These are phyloP conservation scores for Claviceps citrina DNA, from an alignment of 2,329 filamentous ascomycete species.

Conservation along the genomic window DNA sequence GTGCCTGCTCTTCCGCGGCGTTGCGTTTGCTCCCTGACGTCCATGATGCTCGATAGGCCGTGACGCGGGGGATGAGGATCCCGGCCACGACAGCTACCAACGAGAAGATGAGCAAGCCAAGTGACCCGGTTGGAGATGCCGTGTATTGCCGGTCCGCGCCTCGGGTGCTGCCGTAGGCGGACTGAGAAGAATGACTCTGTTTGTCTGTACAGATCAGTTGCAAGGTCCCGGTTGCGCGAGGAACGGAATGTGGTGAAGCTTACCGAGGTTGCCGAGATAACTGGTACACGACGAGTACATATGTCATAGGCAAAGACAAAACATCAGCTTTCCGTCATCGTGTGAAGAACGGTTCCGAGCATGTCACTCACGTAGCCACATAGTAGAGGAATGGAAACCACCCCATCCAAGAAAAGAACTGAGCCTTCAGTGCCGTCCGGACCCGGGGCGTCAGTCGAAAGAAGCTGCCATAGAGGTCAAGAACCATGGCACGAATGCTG, in stretches of 20 bases:
- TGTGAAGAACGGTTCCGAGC: not conserved
- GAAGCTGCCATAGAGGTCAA: not conserved
- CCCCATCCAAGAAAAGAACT: slow-evolving; percentile 1
- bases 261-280: not conserved
- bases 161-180: not conserved
- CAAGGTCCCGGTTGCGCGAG: no score
- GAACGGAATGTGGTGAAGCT: not conserved
- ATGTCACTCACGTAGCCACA: not conserved
- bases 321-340: not conserved
- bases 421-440: not conserved
- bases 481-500: not conserved
- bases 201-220: not conserved
- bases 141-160: not conserved
- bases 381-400: slow-evolving; percentile 3
- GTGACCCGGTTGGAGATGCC: not conserved
- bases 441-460: not conserved
- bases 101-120: not conserved
- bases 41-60: not conserved
- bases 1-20: not conserved
- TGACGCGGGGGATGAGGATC: not conserved
- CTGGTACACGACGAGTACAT: not conserved
- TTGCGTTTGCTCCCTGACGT: not conserved
- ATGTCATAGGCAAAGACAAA: no score
- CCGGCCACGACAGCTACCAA: not conserved
- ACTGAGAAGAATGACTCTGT: not conserved